Conservation (phyloP, 495 filamentous ascomycete species). For the Neurospora hispaniola region DNA sequence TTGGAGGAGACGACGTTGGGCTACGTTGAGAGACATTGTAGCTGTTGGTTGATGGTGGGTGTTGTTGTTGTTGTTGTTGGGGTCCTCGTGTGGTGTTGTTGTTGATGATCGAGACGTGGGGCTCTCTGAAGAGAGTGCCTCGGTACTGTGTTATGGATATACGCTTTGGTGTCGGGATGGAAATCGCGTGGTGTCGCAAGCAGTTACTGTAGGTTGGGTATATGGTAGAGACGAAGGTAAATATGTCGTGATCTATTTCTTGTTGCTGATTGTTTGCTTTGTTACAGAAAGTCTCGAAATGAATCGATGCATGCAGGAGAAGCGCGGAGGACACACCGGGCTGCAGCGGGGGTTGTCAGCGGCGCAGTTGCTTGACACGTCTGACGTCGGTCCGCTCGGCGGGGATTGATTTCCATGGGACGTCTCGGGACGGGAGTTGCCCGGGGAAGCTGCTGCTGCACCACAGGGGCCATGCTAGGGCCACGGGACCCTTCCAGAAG, state of each 20-base stretch:
- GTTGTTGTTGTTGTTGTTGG: not conserved
- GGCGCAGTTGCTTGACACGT: not conserved
- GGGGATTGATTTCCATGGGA: too few relatives aligned
- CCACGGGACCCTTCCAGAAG: not conserved
- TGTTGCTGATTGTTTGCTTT: not conserved
- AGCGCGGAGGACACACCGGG: not conserved
- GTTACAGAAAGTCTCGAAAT: not conserved
- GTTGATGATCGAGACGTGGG: too few relatives aligned
- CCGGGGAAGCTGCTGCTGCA: not conserved
- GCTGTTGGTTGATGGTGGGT: not conserved
- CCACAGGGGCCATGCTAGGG: not conserved
- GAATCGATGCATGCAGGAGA: not conserved
- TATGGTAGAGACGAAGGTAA: not conserved
- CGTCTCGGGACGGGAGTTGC: too few relatives aligned
- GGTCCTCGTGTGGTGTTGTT: not conserved
- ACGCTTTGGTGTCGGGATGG: not conserved
- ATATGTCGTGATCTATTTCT: not conserved
- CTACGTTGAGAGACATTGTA: constrained; percentile 52
- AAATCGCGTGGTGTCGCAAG: not conserved
- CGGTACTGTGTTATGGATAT: not conserved
- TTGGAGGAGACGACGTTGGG: constrained; percentile 89
- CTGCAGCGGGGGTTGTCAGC: not conserved
- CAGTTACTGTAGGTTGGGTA: not conserved
- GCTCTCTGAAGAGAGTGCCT: not conserved
- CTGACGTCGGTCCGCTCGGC: not conserved